Conservation (phyloP, 1,284 basidiomycete species). For the Tylopilus sp. region DNA sequence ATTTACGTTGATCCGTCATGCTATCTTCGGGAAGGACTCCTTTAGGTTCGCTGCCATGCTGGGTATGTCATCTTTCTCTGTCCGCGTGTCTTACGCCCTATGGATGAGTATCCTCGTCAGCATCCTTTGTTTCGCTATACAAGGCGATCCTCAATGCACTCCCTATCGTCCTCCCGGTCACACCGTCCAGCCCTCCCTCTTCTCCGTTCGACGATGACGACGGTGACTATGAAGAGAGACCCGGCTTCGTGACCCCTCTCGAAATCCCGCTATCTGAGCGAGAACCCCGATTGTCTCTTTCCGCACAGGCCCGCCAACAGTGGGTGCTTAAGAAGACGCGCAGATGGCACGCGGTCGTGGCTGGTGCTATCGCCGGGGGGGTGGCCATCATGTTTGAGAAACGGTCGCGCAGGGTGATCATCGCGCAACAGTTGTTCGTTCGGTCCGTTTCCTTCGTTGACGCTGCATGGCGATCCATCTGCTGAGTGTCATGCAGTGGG, state of each 20-base stretch:
- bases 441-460: constrained; percentile 43
- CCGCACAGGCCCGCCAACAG: constrained; percentile 57
- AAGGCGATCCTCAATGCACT: constrained; percentile 81
- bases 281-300: constrained; percentile 54
- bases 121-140: constrained; percentile 77
- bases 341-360: constrained; percentile 86
- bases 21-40: constrained; percentile 77
- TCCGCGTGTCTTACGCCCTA: neutral
- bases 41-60: constrained; percentile 84
- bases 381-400: constrained; percentile 85
- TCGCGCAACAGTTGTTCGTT: constrained; percentile 91
- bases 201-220: constrained; percentile 42
- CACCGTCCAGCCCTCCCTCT: constrained; percentile 31
- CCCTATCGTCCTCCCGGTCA: constrained; percentile 66
- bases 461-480: neutral
- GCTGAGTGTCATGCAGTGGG: constrained; percentile 48
- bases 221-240: constrained; percentile 30
- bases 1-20: constrained; percentile 63
- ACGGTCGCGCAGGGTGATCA: constrained; percentile 60
- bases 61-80: constrained; percentile 43
- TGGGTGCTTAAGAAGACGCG: constrained; percentile 64
- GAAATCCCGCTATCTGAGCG: constrained; percentile 31
- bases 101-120: constrained; percentile 34
- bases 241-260: constrained; percentile 28
- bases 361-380: constrained; percentile 80